phyloP scores from a whole-genome alignment of 306 rosid species.

The Datisca glomerata region DNA sequence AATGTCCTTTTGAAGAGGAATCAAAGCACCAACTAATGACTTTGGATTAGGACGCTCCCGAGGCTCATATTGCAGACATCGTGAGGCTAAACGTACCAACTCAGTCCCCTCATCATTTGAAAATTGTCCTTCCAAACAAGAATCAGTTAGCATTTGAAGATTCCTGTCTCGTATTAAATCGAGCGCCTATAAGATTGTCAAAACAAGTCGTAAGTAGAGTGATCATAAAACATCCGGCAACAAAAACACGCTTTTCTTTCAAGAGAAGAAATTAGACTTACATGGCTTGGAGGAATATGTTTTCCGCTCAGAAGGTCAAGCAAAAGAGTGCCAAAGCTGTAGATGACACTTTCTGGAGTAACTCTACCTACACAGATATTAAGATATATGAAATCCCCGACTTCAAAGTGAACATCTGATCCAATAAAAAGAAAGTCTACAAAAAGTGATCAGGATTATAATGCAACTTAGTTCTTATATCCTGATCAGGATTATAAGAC shows the following conservation, averaged over 20 bases:
- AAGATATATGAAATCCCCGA: too few species aligned
- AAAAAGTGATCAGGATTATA: too few species aligned
- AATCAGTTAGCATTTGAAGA: slow-evolving; percentile 79
- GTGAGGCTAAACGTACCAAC: slow-evolving; percentile 85
- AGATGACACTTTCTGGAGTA: slow-evolving; percentile 83
- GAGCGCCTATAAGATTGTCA: slow-evolving; percentile 55
- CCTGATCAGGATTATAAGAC: too few species aligned
- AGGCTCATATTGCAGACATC: slow-evolving; percentile 85
- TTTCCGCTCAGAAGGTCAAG: slow-evolving; percentile 98
- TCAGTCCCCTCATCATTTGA: slow-evolving; percentile 86
- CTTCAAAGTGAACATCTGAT: too few species aligned
- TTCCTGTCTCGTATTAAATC: slow-evolving; percentile 90
- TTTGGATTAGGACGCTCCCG: slow-evolving; percentile 94
- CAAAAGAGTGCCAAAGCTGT: slow-evolving; percentile 90
- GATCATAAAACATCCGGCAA: too few species aligned
- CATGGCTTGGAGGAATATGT: slow-evolving; percentile 98
- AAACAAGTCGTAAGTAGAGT: slow-evolving; percentile 15
- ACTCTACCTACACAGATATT: slow-evolving; percentile 55
- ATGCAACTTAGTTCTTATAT: too few species aligned
- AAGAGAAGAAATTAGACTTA: slow-evolving; percentile 40
- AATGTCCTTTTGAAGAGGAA: slow-evolving; percentile 77
- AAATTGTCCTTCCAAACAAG: slow-evolving; percentile 93
- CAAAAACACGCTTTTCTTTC: too few species aligned
- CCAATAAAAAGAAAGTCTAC: too few species aligned
- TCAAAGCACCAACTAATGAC: slow-evolving; percentile 64